A percentile compares a stretch with the other conserved stretches of the same genome.
Conservation (phyloP, 1,139 yeast species). For the Debaryomyces sp. region DNA sequence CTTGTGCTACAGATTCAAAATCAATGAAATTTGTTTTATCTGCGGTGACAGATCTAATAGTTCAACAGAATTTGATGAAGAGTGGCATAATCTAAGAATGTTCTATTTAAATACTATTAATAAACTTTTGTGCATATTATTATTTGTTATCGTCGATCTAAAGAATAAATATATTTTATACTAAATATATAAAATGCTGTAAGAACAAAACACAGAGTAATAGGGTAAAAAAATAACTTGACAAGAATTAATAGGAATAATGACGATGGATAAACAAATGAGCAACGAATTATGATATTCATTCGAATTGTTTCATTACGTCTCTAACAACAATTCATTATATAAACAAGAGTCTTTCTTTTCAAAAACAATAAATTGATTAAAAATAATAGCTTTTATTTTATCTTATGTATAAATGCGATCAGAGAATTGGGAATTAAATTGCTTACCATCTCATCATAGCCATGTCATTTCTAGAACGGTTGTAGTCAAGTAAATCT, state of each 20-base stretch:
- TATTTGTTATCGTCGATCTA: constrained; percentile 1
- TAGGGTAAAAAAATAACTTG: constrained; percentile 3
- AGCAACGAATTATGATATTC: not conserved
- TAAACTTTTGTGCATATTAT: constrained; percentile 2
- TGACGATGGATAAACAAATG: constrained; percentile 6
- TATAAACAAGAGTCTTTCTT: constrained; percentile 9
- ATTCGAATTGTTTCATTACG: not conserved
- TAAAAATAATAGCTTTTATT: constrained; percentile 8
- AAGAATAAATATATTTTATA: constrained; percentile 11
- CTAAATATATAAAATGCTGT: constrained; percentile 14
- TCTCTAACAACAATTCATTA: constrained; percentile 6
- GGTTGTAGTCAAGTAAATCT: constrained; percentile 77
- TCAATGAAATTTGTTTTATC: constrained; percentile 87
- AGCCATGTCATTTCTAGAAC: constrained; percentile 86
- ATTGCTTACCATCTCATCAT: constrained; percentile 68
- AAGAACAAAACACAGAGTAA: constrained; percentile 8
- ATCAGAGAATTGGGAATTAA: constrained; percentile 9
- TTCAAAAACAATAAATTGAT: constrained; percentile 9
- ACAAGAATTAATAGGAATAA: constrained; percentile 3
- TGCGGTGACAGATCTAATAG: constrained; percentile 90
- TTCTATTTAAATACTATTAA: constrained; percentile 22
- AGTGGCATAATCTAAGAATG: constrained; percentile 81
- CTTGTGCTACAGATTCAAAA: constrained; percentile 93
- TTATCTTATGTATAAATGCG: constrained; percentile 10
- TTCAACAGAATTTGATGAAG: constrained; percentile 78